Conservation (phyloP, 2,329 filamentous ascomycete genomes). For the Alternaria brassicicola region DNA sequence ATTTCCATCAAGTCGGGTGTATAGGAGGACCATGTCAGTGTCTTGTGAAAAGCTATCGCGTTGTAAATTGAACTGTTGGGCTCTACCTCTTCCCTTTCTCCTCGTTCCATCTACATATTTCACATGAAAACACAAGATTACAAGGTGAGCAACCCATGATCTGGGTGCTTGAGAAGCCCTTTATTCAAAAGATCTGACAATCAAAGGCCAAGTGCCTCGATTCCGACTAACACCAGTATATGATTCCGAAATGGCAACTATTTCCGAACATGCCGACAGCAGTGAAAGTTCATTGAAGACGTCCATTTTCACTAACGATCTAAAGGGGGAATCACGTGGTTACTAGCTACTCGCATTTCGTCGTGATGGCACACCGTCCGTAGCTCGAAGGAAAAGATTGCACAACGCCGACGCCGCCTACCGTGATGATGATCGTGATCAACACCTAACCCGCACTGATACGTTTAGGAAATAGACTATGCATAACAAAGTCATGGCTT, state of each 20-base stretch:
- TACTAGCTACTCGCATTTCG: not conserved
- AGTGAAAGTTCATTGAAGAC: not conserved
- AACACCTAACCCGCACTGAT: not conserved
- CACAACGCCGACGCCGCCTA: not conserved
- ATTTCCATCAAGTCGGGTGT: too few relatives aligned
- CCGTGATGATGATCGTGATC: not conserved
- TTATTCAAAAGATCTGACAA: too few relatives aligned
- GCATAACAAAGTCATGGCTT: not conserved
- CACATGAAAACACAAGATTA: too few relatives aligned
- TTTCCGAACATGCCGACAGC: not conserved
- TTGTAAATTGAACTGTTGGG: too few relatives aligned
- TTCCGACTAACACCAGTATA: too few relatives aligned
- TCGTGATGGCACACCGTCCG: not conserved
- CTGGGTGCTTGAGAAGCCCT: too few relatives aligned
- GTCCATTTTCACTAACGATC: not conserved
- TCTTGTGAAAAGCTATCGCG: too few relatives aligned
- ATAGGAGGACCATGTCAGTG: too few relatives aligned
- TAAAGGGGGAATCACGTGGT: slow-evolving; percentile 1
- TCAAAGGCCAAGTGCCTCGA: too few relatives aligned
- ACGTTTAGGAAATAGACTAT: not conserved
- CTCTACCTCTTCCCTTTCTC: too few relatives aligned
- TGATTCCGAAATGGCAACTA: not conserved
- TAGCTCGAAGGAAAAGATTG: not conserved
- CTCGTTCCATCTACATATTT: too few relatives aligned
- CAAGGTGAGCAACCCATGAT: too few relatives aligned